Conservation (phyloP, 139 green algal species). For the Coelastrella sp. region DNA sequence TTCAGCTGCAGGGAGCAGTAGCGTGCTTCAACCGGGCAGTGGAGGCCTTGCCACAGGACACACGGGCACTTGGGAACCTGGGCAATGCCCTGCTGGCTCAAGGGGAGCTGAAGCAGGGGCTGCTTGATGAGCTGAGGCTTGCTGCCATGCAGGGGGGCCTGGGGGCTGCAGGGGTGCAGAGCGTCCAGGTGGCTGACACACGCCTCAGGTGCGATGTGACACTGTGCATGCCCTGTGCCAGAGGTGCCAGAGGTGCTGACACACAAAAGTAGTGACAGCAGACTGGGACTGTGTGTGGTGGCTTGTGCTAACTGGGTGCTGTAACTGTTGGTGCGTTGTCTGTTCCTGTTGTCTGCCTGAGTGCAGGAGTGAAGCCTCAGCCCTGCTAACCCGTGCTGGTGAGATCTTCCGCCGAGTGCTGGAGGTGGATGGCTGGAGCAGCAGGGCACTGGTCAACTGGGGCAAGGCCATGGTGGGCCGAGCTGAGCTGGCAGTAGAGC, state of each 20-base stretch:
- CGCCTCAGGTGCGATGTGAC: slow-evolving; percentile 14
- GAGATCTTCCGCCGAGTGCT: slow-evolving; percentile 63
- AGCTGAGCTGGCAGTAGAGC: slow-evolving; percentile 42
- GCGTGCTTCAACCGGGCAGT: slow-evolving; percentile 31
- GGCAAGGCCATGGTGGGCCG: slow-evolving; percentile 42
- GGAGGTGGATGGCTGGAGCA: slow-evolving; percentile 65
- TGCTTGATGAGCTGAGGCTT: slow-evolving; percentile 38
- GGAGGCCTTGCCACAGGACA: slow-evolving; percentile 21
- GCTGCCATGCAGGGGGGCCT: neutral
- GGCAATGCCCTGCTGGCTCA: slow-evolving; percentile 51
- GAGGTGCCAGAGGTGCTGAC: neutral
- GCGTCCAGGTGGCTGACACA: neutral
- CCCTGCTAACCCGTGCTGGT: slow-evolving; percentile 58
- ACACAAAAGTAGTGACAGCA: neutral
- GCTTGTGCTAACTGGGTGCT: neutral
- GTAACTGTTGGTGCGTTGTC: neutral
- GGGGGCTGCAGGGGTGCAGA: neutral
- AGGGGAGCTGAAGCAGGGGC: slow-evolving; percentile 39
- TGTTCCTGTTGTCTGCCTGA: neutral
- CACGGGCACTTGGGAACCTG: slow-evolving; percentile 43
- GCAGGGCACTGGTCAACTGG: slow-evolving; percentile 54
- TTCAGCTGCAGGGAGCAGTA: slow-evolving; percentile 33
- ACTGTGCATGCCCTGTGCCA: neutral
- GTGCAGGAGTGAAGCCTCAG: slow-evolving; percentile 48
- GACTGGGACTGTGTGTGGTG: neutral